These are phyloP conservation scores for Cladophialophora carrionii DNA, from an alignment of 2,329 filamentous ascomycete species.

Conservation along the genomic window DNA sequence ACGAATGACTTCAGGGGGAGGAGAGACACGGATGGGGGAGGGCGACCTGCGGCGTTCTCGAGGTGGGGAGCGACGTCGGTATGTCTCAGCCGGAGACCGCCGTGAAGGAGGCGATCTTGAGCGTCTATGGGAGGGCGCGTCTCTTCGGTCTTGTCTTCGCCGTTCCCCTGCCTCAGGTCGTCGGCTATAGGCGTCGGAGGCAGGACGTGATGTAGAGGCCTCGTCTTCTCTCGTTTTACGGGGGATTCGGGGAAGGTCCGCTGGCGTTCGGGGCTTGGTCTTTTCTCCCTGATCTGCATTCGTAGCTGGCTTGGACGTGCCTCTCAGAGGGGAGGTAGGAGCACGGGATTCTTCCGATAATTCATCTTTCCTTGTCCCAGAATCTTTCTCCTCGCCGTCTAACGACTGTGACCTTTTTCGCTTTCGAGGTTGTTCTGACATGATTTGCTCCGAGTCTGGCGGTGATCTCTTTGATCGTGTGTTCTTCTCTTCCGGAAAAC, in stretches of 20 bases:
- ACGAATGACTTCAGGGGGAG: constrained; percentile 51
- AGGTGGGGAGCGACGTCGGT: constrained; percentile 40
- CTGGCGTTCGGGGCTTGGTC: constrained; percentile 27
- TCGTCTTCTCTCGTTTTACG: constrained; percentile 36
- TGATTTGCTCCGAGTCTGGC: constrained; percentile 9
- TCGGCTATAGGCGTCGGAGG: constrained; percentile 33
- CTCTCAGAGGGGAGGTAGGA: constrained; percentile 20
- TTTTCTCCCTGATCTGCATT: constrained; percentile 21
- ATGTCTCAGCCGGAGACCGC: constrained; percentile 32
- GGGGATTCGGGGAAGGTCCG: constrained; percentile 34
- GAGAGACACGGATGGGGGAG: constrained; percentile 48
- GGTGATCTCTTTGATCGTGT: constrained; percentile 18
- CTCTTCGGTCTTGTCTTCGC: constrained; percentile 45
- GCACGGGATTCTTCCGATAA: constrained; percentile 25
- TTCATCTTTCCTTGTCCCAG: constrained; percentile 7
- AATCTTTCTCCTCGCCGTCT: constrained; percentile 18
- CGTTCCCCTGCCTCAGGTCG: constrained; percentile 38
- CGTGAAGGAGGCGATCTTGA: constrained; percentile 35
- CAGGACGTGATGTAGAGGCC: constrained; percentile 27
- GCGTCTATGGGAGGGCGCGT: constrained; percentile 37
- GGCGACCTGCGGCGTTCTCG: constrained; percentile 47
- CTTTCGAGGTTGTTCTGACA: constrained; percentile 30
- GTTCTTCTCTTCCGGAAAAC: neutral
- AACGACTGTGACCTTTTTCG: constrained; percentile 27
- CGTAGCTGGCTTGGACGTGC: constrained; percentile 11